phyloP scores from a whole-genome alignment of 2,329 filamentous ascomycete genomes.

The Sporothrix protearum region DNA sequence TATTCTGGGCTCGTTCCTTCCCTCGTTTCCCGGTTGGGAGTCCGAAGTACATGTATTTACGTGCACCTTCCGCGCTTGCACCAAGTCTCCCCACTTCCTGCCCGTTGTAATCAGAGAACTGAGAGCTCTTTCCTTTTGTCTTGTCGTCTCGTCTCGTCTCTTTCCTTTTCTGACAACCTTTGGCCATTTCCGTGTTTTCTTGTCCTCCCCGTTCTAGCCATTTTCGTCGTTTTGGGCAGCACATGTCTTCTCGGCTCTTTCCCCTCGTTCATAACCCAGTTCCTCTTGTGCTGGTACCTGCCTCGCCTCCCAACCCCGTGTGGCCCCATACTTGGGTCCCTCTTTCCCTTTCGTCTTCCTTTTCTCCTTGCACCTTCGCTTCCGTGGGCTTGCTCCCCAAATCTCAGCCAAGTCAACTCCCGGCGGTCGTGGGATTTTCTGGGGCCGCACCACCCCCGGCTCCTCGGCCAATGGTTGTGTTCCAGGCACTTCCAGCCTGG shows the following conservation, averaged over 20 bases:
- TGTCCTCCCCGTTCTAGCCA: background rate
- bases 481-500: slow-evolving; percentile 10
- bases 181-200: background rate
- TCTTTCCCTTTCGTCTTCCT: background rate
- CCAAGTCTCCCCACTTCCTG: slow-evolving; percentile 10
- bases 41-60: slow-evolving; percentile 15
- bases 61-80: background rate
- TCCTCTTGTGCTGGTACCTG: background rate
- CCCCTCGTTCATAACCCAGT: background rate
- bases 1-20: slow-evolving; percentile 25
- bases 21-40: background rate
- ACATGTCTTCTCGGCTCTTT: background rate
- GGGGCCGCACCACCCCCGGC: slow-evolving; percentile 10
- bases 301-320: background rate
- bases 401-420: background rate
- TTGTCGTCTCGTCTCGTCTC: background rate
- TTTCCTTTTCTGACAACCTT: background rate
- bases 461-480: slow-evolving; percentile 20
- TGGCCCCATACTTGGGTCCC: slow-evolving; percentile 4
- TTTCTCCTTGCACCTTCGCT: background rate
- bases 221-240: background rate
- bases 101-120: slow-evolving; percentile 2
- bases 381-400: background rate
- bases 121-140: background rate
- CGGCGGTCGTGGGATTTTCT: background rate